phyloP scores from a whole-genome alignment of 208 protist species.

The Giardia duodenalis region DNA sequence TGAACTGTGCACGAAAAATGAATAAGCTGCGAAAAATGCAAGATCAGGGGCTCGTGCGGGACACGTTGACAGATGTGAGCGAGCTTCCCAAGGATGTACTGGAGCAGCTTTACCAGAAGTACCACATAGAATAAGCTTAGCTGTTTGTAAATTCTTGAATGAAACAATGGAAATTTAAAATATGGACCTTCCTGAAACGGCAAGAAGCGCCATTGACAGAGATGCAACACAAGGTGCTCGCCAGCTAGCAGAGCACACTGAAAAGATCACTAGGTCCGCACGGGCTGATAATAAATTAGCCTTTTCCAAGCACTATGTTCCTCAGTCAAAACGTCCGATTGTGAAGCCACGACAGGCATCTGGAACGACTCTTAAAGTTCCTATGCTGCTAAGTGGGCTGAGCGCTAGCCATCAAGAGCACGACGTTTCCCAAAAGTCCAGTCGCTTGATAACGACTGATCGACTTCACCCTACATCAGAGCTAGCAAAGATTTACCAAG shows the following conservation, averaged over 20 bases:
- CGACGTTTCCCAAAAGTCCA: not conserved
- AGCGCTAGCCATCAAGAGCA: not conserved
- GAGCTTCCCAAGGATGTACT: not conserved
- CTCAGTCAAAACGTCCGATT: not conserved
- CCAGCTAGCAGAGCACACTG: not conserved
- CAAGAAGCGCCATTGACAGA: not conserved
- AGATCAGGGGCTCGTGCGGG: not conserved
- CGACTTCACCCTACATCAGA: not conserved
- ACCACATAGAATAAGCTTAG: not conserved
- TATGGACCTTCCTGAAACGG: not conserved
- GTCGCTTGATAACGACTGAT: not conserved
- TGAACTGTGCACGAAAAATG: not conserved
- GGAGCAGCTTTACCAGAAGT: not conserved
- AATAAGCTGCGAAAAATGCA: not conserved
- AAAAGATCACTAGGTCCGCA: not conserved
- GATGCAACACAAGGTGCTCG: not conserved
- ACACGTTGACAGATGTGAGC: not conserved
- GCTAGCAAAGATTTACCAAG: not conserved
- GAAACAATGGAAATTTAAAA: too few species aligned
- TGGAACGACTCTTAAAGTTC: not conserved
- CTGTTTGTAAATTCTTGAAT: not conserved
- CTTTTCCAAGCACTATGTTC: not conserved
- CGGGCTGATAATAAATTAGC: not conserved
- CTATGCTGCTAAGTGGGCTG: not conserved
- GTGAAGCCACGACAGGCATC: not conserved